phyloP scores from a whole-genome alignment of 768 basidiomycete genomes.

The Cystoderma amianthinum region DNA sequence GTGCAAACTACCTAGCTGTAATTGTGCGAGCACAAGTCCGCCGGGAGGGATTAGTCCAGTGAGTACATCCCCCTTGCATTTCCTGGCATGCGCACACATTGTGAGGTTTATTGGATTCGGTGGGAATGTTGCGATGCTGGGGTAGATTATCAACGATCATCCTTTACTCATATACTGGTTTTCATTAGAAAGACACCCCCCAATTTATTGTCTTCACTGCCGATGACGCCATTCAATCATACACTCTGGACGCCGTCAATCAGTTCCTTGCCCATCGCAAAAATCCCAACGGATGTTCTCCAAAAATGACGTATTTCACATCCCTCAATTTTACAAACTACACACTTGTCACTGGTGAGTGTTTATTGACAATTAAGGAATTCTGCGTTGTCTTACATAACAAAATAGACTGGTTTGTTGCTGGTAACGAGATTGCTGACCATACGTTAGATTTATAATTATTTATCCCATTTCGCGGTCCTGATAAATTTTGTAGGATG shows the following conservation, averaged over 20 bases:
- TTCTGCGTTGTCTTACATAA: background rate
- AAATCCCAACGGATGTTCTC: constrained; percentile 72
- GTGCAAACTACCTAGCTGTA: constrained; percentile 66
- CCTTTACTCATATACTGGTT: constrained; percentile 1
- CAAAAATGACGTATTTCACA: constrained; percentile 73
- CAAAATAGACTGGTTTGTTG: constrained; percentile 62
- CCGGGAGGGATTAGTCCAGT: constrained; percentile 67
- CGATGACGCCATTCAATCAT: constrained; percentile 72
- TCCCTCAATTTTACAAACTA: constrained; percentile 72
- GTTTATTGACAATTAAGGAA: background rate
- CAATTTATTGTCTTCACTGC: constrained; percentile 72
- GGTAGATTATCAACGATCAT: background rate
- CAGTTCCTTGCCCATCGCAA: constrained; percentile 68
- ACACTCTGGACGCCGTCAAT: constrained; percentile 68
- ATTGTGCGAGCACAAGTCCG: constrained; percentile 66
- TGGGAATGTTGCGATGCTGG: background rate
- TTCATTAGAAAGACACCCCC: constrained; percentile 45
- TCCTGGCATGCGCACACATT: background rate
- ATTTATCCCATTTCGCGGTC: background rate
- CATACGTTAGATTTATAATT: constrained; percentile 59
- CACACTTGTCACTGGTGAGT: constrained; percentile 52
- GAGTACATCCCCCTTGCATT: constrained; percentile 17
- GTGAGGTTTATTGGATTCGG: background rate
- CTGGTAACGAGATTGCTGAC: constrained; percentile 80
- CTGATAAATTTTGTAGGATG: constrained; percentile 48